Evolutionary conservation across 257 asterid species (phyloP).

Genomic region (Gentiana straminea): DNA sequence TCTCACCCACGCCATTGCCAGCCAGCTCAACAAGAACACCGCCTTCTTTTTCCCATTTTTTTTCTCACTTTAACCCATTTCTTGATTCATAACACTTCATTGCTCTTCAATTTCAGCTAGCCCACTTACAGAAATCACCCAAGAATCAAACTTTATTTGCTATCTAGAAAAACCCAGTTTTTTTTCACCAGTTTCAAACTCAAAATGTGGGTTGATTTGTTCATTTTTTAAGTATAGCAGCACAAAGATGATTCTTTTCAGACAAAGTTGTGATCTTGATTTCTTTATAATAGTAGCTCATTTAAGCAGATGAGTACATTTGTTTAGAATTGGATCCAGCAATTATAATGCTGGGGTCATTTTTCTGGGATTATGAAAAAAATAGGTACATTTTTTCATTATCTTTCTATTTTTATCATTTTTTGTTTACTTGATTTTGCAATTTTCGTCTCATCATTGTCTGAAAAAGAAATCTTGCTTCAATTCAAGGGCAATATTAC

Average conservation of each 20-base stretch:
- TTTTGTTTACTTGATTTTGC: constrained; percentile 32
- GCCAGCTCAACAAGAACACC: constrained; percentile 9
- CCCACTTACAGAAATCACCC: constrained; percentile 25
- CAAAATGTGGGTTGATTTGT: constrained; percentile 28
- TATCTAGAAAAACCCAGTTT: no score
- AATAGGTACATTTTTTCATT: constrained; percentile 43
- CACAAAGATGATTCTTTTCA: constrained; percentile 16
- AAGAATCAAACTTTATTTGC: constrained; percentile 13
- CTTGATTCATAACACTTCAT: constrained; percentile 19
- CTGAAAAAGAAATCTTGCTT: constrained; percentile 87
- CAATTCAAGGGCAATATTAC: constrained; percentile 80
- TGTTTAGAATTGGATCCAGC: constrained; percentile 45
- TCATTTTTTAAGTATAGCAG: constrained; percentile 10
- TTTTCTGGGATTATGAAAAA: constrained; percentile 58
- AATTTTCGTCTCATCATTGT: constrained; percentile 40
- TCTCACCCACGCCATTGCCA: constrained; percentile 15
- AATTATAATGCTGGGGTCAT: constrained; percentile 46
- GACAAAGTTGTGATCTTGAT: constrained; percentile 14
- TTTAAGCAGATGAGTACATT: constrained; percentile 11
- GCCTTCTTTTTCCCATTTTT: not conserved
- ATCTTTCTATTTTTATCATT: constrained; percentile 30
- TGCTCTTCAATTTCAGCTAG: constrained; percentile 13
- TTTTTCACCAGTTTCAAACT: constrained; percentile 1
- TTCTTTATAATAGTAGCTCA: constrained; percentile 10
- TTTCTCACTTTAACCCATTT: constrained; percentile 11